A percentile compares a stretch with the other conserved stretches of the same genome.
These are phyloP conservation scores for Aspergillus sp. DNA, from an alignment of 2,329 filamentous ascomycete genomes.

Conservation along the genomic window DNA sequence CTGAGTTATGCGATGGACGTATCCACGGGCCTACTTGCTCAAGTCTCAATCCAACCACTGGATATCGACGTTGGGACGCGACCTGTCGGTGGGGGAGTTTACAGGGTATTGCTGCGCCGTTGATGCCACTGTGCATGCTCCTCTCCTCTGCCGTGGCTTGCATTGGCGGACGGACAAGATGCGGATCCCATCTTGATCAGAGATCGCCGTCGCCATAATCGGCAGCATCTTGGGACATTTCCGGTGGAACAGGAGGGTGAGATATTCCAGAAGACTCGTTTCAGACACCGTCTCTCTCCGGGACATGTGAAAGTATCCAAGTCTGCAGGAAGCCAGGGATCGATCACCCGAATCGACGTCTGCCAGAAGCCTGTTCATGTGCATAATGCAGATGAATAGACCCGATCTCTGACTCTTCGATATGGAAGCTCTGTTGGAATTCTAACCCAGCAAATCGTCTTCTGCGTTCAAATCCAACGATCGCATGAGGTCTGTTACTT, in stretches of 20 bases:
- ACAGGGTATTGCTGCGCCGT: slow-evolving; percentile 3
- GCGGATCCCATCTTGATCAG: slow-evolving; percentile 5
- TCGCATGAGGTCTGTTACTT: not conserved
- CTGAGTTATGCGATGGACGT: too few relatives aligned
- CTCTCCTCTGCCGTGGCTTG: slow-evolving; percentile 3
- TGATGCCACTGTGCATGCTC: not conserved
- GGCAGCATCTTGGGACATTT: not conserved
- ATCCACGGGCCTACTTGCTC: too few relatives aligned
- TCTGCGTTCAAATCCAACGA: not conserved
- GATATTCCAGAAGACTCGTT: slow-evolving; percentile 9
- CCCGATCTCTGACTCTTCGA: too few relatives aligned
- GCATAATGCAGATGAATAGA: too few relatives aligned
- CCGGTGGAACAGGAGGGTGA: slow-evolving; percentile 3
- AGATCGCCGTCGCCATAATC: not conserved
- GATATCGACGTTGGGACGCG: too few relatives aligned
- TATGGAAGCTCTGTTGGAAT: too few relatives aligned
- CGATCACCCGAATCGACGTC: not conserved
- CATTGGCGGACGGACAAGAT: slow-evolving; percentile 3
- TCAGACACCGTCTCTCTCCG: not conserved
- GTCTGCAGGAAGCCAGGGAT: not conserved
- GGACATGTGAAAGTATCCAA: slow-evolving; percentile 8
- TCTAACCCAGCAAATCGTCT: not conserved
- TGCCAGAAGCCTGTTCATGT: too few relatives aligned
- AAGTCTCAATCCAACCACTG: too few relatives aligned
- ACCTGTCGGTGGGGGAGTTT: not conserved